Evolutionary conservation across 2,329 filamentous ascomycete species (phyloP).

Genomic region (Alternaria tenuissima): DNA sequence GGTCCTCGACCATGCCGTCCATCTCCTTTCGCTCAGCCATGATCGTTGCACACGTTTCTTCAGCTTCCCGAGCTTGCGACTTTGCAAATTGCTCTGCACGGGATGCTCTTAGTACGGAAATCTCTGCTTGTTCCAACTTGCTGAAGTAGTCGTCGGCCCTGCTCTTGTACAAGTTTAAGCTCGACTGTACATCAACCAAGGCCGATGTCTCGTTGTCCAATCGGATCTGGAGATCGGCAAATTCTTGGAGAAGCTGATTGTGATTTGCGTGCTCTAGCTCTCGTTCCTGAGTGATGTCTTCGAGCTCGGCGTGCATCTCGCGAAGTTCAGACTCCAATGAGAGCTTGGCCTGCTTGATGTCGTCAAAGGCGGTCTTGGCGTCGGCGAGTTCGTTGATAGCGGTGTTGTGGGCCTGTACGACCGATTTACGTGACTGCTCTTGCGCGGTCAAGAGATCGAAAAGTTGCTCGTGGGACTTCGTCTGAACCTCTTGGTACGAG

Average conservation of each 20-base stretch:
- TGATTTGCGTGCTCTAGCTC: slow-evolving; percentile 91
- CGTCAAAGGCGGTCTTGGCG: slow-evolving; percentile 86
- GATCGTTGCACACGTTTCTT: slow-evolving; percentile 87
- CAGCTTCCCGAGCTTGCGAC: slow-evolving; percentile 85
- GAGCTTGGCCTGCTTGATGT: slow-evolving; percentile 81
- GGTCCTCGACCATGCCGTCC: slow-evolving; percentile 84
- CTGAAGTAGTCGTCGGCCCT: slow-evolving; percentile 95
- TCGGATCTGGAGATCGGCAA: slow-evolving; percentile 90
- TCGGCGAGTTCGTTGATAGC: slow-evolving; percentile 85
- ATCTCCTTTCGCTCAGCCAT: slow-evolving; percentile 93
- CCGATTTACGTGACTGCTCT: slow-evolving; percentile 82
- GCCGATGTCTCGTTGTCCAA: slow-evolving; percentile 89
- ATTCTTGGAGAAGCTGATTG: slow-evolving; percentile 88
- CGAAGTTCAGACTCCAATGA: slow-evolving; percentile 85
- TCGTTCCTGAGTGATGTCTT: slow-evolving; percentile 77
- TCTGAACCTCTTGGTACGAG: slow-evolving; percentile 88
- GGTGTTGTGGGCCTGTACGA: slow-evolving; percentile 85
- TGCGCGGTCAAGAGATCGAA: slow-evolving; percentile 92
- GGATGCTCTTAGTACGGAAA: slow-evolving; percentile 89
- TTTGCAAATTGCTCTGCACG: slow-evolving; percentile 95
- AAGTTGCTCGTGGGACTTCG: slow-evolving; percentile 92
- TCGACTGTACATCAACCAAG: slow-evolving; percentile 82
- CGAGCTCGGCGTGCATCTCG: slow-evolving; percentile 81
- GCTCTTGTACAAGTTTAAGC: slow-evolving; percentile 86
- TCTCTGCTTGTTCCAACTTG: slow-evolving; percentile 96